Evolutionary conservation across 176 grass and related monocot genomes (phyloP).

Genomic region (Carex cristatella): DNA sequence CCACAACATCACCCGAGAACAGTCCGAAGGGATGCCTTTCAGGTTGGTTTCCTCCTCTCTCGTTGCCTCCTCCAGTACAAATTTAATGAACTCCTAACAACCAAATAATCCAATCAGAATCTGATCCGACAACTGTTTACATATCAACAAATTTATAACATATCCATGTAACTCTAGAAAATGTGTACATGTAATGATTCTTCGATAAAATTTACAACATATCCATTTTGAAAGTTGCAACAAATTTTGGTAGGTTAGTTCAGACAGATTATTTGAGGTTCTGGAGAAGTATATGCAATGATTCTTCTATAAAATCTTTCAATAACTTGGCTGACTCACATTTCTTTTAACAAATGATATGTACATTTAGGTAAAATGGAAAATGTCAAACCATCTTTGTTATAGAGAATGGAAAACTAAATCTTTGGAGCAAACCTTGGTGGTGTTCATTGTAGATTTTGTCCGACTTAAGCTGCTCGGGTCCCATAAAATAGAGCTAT

Average conservation of each 20-base stretch:
- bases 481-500: constrained; percentile 69
- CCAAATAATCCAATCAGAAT: constrained; percentile 14
- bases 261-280: background rate
- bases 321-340: background rate
- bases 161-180: background rate
- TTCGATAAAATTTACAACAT: background rate
- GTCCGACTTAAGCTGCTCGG: constrained; percentile 27
- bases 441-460: constrained; percentile 25
- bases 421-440: constrained; percentile 29
- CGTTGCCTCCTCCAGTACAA: constrained; percentile 25
- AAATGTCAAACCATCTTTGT: background rate
- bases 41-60: background rate
- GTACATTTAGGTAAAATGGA: background rate
- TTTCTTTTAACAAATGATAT: background rate
- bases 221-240: too few species aligned
- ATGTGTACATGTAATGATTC: too few species aligned
- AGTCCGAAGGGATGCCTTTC: constrained; percentile 34
- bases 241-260: background rate
- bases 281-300: background rate
- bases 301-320: background rate
- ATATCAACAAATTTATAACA: background rate
- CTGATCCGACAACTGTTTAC: background rate
- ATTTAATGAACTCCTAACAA: constrained; percentile 46
- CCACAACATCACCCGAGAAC: constrained; percentile 50
- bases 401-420: background rate